Evolutionary conservation across 805 yeast genomes (phyloP).

Genomic region (Brettanomyces bruxellensis): DNA sequence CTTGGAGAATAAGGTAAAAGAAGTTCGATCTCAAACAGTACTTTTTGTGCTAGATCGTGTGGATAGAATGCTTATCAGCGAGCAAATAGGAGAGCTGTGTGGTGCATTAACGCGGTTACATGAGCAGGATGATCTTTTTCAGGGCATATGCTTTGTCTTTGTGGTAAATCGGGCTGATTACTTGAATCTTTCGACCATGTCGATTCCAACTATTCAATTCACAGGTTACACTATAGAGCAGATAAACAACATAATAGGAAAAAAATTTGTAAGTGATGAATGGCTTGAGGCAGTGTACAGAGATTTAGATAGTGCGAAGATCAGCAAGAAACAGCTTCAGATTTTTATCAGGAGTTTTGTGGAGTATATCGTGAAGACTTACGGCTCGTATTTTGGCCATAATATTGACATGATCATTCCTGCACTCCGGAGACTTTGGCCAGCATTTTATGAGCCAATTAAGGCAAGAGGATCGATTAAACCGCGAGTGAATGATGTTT

Average conservation of each 20-base stretch:
- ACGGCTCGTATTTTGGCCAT: constrained; percentile 35
- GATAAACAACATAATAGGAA: constrained; percentile 27
- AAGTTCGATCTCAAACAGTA: neutral
- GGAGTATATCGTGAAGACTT: constrained; percentile 36
- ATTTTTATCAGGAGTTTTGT: constrained; percentile 24
- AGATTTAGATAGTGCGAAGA: neutral
- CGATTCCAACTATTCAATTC: constrained; percentile 34
- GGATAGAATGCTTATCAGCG: constrained; percentile 29
- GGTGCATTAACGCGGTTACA: constrained; percentile 32
- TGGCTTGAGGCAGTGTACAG: constrained; percentile 6
- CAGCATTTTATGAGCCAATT: constrained; percentile 20
- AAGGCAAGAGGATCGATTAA: constrained; percentile 10
- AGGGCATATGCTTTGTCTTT: constrained; percentile 29
- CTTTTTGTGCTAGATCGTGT: constrained; percentile 38
- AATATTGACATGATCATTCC: constrained; percentile 29
- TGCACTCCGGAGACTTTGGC: constrained; percentile 22
- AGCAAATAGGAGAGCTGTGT: constrained; percentile 28
- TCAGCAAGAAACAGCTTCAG: constrained; percentile 7
- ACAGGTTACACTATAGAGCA: constrained; percentile 29
- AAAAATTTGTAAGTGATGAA: constrained; percentile 6
- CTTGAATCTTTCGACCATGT: constrained; percentile 26
- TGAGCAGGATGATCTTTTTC: constrained; percentile 27
- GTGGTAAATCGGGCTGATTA: constrained; percentile 33
- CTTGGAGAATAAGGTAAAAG: neutral
- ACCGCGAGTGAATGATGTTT: constrained; percentile 18